Evolutionary conservation across 306 rosid genomes (phyloP).

Genomic region (Boehmeria nivea): DNA sequence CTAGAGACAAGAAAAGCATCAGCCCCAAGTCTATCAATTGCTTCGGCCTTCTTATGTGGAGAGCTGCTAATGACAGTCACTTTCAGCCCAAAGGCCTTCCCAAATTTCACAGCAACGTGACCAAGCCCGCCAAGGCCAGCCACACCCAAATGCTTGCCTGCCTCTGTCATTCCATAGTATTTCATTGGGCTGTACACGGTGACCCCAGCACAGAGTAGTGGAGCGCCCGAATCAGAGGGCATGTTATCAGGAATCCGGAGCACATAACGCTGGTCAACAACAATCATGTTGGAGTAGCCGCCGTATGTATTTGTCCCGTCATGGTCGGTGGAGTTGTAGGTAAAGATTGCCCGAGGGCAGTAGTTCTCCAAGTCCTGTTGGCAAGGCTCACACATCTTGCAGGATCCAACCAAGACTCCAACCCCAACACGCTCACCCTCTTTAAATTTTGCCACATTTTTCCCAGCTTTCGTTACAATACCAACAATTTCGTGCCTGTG

Average conservation of each 20-base stretch:
- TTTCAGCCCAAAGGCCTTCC: conserved; percentile 87
- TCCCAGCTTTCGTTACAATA: conserved; percentile 58
- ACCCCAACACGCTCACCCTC: conserved; percentile 87
- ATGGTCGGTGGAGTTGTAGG: conserved; percentile 45
- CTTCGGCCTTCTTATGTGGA: conserved; percentile 57
- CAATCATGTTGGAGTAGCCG: conserved; percentile 70
- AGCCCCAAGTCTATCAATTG: conserved; percentile 65
- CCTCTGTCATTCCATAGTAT: conserved; percentile 80
- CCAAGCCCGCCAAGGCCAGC: conserved; percentile 97
- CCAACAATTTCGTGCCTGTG: conserved; percentile 91
- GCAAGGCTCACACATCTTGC: conserved; percentile 67
- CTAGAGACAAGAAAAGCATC: conserved; percentile 68
- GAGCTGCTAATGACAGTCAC: conserved; percentile 91
- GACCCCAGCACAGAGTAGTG: conserved; percentile 88
- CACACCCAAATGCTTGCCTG: conserved; percentile 88
- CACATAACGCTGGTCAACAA: conserved; percentile 67
- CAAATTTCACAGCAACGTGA: conserved; percentile 80
- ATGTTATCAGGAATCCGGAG: conserved; percentile 62
- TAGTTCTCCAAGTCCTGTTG: conserved; percentile 71
- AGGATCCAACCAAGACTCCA: conserved; percentile 78
- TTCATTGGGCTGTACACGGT: conserved; percentile 89
- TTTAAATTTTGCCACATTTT: conserved; percentile 56
- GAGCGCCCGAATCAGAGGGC: conserved; percentile 83
- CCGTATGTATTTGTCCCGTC: conserved; percentile 66
- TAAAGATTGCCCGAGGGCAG: conserved; percentile 48